Evolutionary conservation across 129 eudicot genomes (phyloP), one percentile per base, ranked within the genome.

Genomic region (Tagetes patula): DNA sequence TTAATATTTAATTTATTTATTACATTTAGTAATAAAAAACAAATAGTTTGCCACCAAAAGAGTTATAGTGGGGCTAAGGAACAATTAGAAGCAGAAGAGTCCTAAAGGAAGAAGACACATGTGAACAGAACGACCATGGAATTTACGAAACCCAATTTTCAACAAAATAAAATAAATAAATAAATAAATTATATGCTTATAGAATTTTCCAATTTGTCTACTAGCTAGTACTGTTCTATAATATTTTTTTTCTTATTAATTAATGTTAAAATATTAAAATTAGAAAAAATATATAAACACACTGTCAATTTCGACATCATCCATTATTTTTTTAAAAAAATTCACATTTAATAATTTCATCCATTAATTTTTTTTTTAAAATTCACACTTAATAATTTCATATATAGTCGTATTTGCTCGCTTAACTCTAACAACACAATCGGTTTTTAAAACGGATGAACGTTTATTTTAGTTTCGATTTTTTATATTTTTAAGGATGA

Each of bases 171-270:
- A 47, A 37, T 56, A 77, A 31, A 37, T 30, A 20, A 20, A 20
- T 20, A 20, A 20, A 20, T 20, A 20, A 20, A 20, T 20, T 20
- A 20, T n/a, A 48, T 61, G 36, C 49, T 43, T 58, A n/a, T 42
- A 71, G 77, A 78, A 63, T 40, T 78, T 78, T 78, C 82, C 67
- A 78, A 62, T 41, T 33, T 78, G 82, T 78, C 71, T 70, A 31
- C 43, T 50, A 56, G 7, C 40, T 49, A 8, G 27, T 20, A 20
- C 27, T 20, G 27, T 20, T 20, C 27, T 20, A 20, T 20, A 20
- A 20, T 20, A 20, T 20, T 20, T 20, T 20, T 20, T 20, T 20
- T 20, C 27, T 20, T 20, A 20, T 20, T 20, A 20, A 20, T 20
- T 20, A 20, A 20, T 20, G 27, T 20, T 20, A 20, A 20, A 20